These are phyloP conservation scores for Hevea brasiliensis DNA, from an alignment of 345 rosid genomes.

Conservation along the genomic window DNA sequence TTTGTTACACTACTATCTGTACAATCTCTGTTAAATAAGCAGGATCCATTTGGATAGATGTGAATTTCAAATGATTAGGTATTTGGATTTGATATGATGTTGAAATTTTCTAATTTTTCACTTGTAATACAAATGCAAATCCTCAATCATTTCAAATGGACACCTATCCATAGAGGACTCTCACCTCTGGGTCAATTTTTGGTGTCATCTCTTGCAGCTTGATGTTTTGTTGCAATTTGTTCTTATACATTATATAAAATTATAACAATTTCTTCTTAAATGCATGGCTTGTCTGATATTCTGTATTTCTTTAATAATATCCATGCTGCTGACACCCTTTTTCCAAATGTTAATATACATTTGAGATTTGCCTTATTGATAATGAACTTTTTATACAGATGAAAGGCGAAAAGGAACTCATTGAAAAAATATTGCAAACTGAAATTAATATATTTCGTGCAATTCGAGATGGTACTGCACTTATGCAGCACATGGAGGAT, in stretches of 20 bases:
- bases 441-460: slow-evolving; percentile 86
- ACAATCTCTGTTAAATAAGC: too few relatives aligned
- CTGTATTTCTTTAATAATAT: background rate
- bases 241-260: background rate
- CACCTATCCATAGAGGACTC: too few relatives aligned
- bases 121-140: background rate
- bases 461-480: slow-evolving; percentile 90
- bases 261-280: background rate
- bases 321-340: background rate
- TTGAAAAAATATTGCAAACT: slow-evolving; percentile 81
- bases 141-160: too few relatives aligned
- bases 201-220: too few relatives aligned
- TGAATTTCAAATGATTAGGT: too few relatives aligned
- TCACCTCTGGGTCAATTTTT: too few relatives aligned
- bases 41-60: too few relatives aligned
- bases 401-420: slow-evolving; percentile 95
- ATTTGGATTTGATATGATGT: too few relatives aligned
- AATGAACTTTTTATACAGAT: slow-evolving; percentile 47
- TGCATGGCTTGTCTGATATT: background rate
- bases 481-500: slow-evolving; percentile 99
- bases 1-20: too few relatives aligned
- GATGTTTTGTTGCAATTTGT: background rate
- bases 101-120: too few relatives aligned
- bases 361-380: background rate
- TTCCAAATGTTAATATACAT: background rate